Percentiles rank a stretch among this genome's conserved stretches.
Evolutionary conservation across 176 grass and related monocot genomes (phyloP).

Genomic region (Oryza punctata): DNA sequence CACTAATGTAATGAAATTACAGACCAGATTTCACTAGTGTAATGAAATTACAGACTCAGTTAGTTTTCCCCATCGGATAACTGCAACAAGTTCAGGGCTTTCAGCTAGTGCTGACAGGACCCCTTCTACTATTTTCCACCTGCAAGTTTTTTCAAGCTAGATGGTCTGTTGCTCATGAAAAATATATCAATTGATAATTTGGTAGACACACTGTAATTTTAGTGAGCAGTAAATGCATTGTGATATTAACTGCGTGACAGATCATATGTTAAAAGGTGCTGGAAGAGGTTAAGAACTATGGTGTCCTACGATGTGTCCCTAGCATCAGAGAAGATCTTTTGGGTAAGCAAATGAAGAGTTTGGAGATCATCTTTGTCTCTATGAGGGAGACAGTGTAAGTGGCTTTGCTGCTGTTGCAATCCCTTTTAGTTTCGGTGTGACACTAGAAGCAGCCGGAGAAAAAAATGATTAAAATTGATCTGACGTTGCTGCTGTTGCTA

Average conservation of each 20-base stretch:
- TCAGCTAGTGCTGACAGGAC: neutral
- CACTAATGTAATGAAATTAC: neutral
- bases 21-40: neutral
- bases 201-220: neutral
- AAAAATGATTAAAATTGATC: slow-evolving; percentile 3
- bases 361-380: slow-evolving; percentile 59
- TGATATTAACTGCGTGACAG: neutral
- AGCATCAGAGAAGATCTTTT: slow-evolving; percentile 59
- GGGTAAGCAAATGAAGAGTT: slow-evolving; percentile 67
- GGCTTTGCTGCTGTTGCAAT: neutral
- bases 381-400: slow-evolving; percentile 64
- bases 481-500: neutral
- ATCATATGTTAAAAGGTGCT: slow-evolving; percentile 51
- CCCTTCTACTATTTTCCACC: neutral
- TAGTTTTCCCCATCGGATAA: neutral
- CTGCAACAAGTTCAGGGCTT: neutral
- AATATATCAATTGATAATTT: neutral
- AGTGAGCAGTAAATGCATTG: neutral
- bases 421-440: neutral
- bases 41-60: neutral
- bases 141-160: neutral
- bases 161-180: neutral
- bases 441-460: neutral
- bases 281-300: slow-evolving; percentile 69
- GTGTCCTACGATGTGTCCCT: slow-evolving; percentile 48